A percentile compares a stretch with the other conserved stretches of the same genome.
These are phyloP conservation scores for Raffaelea deltoideospora DNA, from an alignment of 2,329 filamentous ascomycete genomes.

Conservation along the genomic window DNA sequence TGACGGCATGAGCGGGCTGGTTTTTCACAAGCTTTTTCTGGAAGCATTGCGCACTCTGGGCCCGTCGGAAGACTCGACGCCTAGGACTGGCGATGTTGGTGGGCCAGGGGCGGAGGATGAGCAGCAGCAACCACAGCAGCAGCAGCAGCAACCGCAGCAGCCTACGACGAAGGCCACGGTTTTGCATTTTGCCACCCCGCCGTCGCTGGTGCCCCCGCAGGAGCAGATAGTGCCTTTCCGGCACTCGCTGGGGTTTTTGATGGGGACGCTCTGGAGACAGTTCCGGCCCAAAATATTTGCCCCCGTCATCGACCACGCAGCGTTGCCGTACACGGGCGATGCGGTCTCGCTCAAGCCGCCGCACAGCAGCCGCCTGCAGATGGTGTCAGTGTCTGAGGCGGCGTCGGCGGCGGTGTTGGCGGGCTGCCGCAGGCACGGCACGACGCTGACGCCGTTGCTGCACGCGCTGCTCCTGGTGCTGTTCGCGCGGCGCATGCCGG, in stretches of 20 bases:
- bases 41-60: constrained; percentile 20
- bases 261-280: constrained; percentile 22
- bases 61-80: neutral
- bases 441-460: constrained; percentile 33
- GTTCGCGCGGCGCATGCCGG: constrained; percentile 21
- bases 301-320: constrained; percentile 5
- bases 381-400: constrained; percentile 19
- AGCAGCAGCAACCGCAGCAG: constrained; percentile 1
- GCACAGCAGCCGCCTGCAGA: constrained; percentile 18
- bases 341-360: constrained; percentile 14
- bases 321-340: constrained; percentile 22
- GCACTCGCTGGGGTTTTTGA: constrained; percentile 24
- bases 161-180: no score
- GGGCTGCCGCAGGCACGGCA: constrained; percentile 22
- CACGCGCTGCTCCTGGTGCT: constrained; percentile 29
- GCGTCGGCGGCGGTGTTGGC: constrained; percentile 18
- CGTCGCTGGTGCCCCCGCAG: constrained; percentile 22
- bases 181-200: constrained; percentile 17
- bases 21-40: constrained; percentile 34
- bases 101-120: constrained; percentile 7
- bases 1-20: constrained; percentile 32
- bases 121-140: no score
- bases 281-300: constrained; percentile 17
- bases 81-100: no score
- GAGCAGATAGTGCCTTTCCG: constrained; percentile 25